Base-by-base conservation (phyloP, 2,329 filamentous ascomycete genomes). In the Fusarium sp. region DNA sequence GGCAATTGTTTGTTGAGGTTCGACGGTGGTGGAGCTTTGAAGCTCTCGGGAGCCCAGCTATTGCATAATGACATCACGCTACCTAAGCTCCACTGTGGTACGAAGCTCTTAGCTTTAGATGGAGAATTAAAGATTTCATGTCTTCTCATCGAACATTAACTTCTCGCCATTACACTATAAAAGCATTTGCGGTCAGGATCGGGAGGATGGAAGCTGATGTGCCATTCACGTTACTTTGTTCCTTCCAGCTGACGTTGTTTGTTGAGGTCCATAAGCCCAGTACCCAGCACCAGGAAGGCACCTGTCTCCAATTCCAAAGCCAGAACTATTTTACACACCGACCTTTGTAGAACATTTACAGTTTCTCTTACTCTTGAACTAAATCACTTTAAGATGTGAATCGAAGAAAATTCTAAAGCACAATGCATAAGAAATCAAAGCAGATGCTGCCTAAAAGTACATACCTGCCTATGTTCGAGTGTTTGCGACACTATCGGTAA, bases 1-100 rank as follows among this genome's bases (percentile, higher is more conserved):
- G 41, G 20, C 57, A 70, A 72, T 74, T 62, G 67, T 37, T 23
- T 55, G 50, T 31, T 58, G 56, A 36, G 23, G 33, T 15, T 42
- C n/a, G 23, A 53, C 34, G 57, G 62, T 40, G 38, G 50, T 55
- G 63, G 55, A 54, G 59, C 46, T 37, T 52, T 47, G 55, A 37
- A 70, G 59, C 67, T 65, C 45, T 30, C 54, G 51, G 36, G 46
- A 61, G 36, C 45, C 53, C 23, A 16, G 37, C 42, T 40, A 16
- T 34, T 18, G 28, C 36, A 37, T 54, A 72, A 73, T 74, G 72
- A 74, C 72, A 74, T 74, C 72, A 74, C 55, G 49, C 58, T 47
- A 23, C 23, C 23, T 23, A 31, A 46, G 51, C 59, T 64, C 67
- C 67, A 65, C 64, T 18, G 26, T 47, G 46, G 55, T 65, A 64